Percentiles rank a stretch among this genome's conserved stretches.
These are phyloP conservation scores for Picea abies DNA, from an alignment of 83 land plant genomes.

Conservation along the genomic window DNA sequence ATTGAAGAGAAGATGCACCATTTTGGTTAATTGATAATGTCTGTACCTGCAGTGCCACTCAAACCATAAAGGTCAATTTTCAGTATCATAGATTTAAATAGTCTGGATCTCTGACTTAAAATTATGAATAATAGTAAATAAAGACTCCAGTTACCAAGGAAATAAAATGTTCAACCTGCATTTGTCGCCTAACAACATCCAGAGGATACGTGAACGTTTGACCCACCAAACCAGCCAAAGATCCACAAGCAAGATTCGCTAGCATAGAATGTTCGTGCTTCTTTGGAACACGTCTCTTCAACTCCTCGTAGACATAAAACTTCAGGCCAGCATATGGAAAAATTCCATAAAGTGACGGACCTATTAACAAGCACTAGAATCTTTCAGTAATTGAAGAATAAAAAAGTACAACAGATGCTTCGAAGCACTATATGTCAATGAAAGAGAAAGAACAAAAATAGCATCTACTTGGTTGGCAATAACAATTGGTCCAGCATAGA, in stretches of 20 bases:
- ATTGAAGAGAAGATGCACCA: slow-evolving; percentile 11
- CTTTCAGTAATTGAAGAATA: not conserved
- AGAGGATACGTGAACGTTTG: slow-evolving; percentile 97
- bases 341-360: slow-evolving; percentile 90
- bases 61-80: not conserved
- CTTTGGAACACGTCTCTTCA: slow-evolving; percentile 72
- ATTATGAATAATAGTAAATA: not conserved
- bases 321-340: slow-evolving; percentile 96
- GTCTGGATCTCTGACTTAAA: not conserved
- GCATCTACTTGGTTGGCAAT: not conserved
- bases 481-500: not conserved
- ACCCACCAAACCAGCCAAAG: slow-evolving; percentile 88
- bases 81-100: not conserved
- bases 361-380: slow-evolving; percentile 24
- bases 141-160: not conserved
- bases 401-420: not conserved
- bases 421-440: not conserved
- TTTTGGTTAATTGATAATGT: slow-evolving; percentile 31
- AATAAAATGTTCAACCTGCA: slow-evolving; percentile 68
- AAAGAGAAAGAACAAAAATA: not conserved
- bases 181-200: slow-evolving; percentile 97
- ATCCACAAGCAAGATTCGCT: slow-evolving; percentile 86
- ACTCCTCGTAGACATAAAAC: slow-evolving; percentile 86
- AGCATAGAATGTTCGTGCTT: slow-evolving; percentile 60
- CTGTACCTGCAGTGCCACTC: slow-evolving; percentile 58